phyloP scores from a whole-genome alignment of 139 green algal species.

The Gonium pectorale region DNA sequence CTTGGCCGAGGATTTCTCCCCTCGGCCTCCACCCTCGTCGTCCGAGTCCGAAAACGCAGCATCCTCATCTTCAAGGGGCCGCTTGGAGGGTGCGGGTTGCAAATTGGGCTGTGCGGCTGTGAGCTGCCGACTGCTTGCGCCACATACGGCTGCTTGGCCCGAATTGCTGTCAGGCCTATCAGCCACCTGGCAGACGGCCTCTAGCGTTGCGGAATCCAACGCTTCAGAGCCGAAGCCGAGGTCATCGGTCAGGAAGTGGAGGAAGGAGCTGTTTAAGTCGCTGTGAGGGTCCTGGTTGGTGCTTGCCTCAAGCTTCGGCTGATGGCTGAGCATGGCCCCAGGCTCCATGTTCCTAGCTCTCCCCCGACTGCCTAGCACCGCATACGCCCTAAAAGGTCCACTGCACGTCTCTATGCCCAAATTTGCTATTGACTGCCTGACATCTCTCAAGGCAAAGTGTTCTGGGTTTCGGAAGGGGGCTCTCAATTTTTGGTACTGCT shows the following conservation, averaged over 20 bases:
- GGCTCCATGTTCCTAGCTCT: too few relatives aligned
- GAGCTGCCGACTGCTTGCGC: not conserved
- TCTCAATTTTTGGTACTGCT: too few relatives aligned
- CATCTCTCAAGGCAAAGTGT: too few relatives aligned
- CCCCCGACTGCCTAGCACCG: too few relatives aligned
- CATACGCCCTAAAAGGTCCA: too few relatives aligned
- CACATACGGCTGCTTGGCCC: too few relatives aligned
- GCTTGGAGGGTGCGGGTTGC: not conserved
- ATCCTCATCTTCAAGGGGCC: slow-evolving; percentile 17
- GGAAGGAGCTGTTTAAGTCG: not conserved
- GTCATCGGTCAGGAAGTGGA: slow-evolving; percentile 43
- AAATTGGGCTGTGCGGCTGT: not conserved
- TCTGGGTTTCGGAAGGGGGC: too few relatives aligned
- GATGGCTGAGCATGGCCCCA: not conserved
- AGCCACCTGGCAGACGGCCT: slow-evolving; percentile 27
- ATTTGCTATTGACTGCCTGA: too few relatives aligned
- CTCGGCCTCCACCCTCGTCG: slow-evolving; percentile 12
- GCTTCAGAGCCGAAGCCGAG: slow-evolving; percentile 27
- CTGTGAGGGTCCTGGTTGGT: too few relatives aligned
- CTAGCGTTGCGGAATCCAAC: slow-evolving; percentile 27
- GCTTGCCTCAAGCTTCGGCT: not conserved
- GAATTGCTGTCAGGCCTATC: too few relatives aligned
- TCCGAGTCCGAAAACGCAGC: slow-evolving; percentile 18
- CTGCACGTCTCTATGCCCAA: too few relatives aligned
- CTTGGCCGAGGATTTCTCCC: slow-evolving; percentile 24